These are phyloP conservation scores for Pyrus pyrifolia DNA, from an alignment of 306 rosid genomes.

Conservation along the genomic window DNA sequence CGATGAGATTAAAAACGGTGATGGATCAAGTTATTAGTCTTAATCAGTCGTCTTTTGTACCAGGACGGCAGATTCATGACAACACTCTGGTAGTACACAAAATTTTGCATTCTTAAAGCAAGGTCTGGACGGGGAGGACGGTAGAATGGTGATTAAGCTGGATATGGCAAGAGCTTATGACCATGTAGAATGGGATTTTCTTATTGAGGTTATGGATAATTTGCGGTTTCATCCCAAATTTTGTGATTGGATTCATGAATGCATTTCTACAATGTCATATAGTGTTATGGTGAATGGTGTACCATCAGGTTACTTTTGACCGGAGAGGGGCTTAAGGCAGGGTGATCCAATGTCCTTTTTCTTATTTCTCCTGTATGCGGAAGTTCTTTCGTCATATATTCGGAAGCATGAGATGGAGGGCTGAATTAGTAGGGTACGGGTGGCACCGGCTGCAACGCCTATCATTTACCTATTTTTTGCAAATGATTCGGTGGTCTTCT, in stretches of 20 bases:
- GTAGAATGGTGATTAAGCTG: not conserved
- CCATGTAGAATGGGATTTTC: no score
- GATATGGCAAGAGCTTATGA: not conserved
- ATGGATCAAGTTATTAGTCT: not conserved
- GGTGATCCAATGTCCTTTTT: not conserved
- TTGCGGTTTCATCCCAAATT: no score
- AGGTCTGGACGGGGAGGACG: not conserved
- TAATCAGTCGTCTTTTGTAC: not conserved
- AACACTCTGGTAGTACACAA: not conserved
- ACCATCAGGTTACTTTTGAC: fast-evolving
- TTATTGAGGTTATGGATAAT: no score
- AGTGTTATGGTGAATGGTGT: no score
- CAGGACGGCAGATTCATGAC: not conserved
- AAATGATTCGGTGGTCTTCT: not conserved
- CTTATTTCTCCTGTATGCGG: fast-evolving
- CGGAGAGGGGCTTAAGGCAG: not conserved
- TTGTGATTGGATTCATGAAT: no score
- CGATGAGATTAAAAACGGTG: fast-evolving
- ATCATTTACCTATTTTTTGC: no score
- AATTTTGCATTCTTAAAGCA: no score
- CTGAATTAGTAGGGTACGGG: fast-evolving
- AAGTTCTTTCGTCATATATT: no score
- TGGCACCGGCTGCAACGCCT: fast-evolving
- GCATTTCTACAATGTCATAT: no score
- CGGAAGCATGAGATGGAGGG: not conserved